Evolutionary conservation across 345 rosid species (phyloP).

Genomic region (Alliaria petiolata): DNA sequence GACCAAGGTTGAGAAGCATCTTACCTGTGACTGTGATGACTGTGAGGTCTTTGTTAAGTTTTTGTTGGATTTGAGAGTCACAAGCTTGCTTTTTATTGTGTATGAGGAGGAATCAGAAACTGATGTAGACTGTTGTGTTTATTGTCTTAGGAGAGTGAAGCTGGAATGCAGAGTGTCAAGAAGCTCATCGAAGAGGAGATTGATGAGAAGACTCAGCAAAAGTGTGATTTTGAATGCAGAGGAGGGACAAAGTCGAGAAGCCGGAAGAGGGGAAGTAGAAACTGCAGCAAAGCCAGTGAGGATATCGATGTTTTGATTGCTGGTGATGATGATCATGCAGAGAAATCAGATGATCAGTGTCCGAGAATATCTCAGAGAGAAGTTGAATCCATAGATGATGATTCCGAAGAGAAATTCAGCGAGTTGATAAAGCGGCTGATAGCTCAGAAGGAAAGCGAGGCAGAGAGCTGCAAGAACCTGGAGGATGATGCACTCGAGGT

Average conservation of each 20-base stretch:
- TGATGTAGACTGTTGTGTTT: constrained; percentile 13
- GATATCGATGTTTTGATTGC: constrained; percentile 26
- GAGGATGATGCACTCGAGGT: no score
- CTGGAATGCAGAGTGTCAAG: constrained; percentile 54
- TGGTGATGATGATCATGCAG: constrained; percentile 40
- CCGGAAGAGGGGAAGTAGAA: constrained; percentile 47
- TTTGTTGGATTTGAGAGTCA: constrained; percentile 33
- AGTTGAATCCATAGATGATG: constrained; percentile 35
- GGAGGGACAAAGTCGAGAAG: constrained; percentile 35
- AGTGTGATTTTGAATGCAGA: constrained; percentile 37
- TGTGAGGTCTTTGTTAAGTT: constrained; percentile 34
- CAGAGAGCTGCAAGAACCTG: constrained; percentile 32
- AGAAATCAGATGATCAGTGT: constrained; percentile 38
- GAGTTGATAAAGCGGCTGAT: constrained; percentile 63
- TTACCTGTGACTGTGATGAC: constrained; percentile 31
- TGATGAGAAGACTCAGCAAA: constrained; percentile 37
- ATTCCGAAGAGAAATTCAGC: constrained; percentile 59
- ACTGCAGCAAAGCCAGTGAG: constrained; percentile 48
- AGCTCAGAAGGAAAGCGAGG: constrained; percentile 61
- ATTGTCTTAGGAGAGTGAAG: constrained; percentile 48
- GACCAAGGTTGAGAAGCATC: constrained; percentile 35
- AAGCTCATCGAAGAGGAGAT: constrained; percentile 85
- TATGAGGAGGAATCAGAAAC: not conserved
- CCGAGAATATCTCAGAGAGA: no score
- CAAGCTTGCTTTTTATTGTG: not conserved